Evolutionary conservation across 768 basidiomycete genomes (phyloP).

Genomic region (Panellus pusillus): DNA sequence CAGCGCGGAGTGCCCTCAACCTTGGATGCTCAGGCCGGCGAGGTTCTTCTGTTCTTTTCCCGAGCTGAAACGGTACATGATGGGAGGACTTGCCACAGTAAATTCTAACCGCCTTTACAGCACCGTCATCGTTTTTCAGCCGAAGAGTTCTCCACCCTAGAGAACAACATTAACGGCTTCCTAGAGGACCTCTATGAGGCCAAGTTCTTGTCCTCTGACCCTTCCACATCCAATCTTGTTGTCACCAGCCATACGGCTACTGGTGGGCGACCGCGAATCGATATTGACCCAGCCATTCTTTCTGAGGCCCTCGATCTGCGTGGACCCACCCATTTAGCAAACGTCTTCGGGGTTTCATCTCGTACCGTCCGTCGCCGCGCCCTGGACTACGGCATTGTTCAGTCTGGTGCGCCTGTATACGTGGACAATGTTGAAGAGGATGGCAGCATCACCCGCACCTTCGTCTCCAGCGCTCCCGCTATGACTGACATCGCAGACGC

Average conservation of each 20-base stretch:
- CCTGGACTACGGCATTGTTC: conserved; percentile 18
- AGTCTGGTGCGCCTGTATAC: conserved; percentile 11
- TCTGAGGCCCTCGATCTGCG: conserved; percentile 27
- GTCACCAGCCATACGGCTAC: background rate
- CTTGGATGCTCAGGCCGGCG: background rate
- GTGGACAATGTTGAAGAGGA: background rate
- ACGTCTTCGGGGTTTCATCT: background rate
- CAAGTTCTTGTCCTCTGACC: conserved; percentile 14
- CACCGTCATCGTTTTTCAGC: conserved; percentile 4
- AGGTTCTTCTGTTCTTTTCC: conserved; percentile 4
- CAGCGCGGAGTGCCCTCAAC: conserved; percentile 8
- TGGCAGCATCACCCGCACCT: background rate
- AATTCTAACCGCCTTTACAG: background rate
- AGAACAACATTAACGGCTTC: conserved; percentile 18
- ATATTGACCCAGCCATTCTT: conserved; percentile 25
- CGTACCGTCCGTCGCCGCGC: conserved; percentile 17
- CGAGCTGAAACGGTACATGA: background rate
- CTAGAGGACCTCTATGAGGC: conserved; percentile 18
- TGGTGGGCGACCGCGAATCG: conserved; percentile 19
- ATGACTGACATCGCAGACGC: conserved; percentile 13
- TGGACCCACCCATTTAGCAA: background rate
- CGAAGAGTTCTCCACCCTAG: conserved; percentile 16
- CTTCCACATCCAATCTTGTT: background rate
- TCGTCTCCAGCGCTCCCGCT: background rate
- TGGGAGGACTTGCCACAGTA: background rate